Conservation (phyloP, 169 alveolate genomes). For the Sarcocystis neurona region DNA sequence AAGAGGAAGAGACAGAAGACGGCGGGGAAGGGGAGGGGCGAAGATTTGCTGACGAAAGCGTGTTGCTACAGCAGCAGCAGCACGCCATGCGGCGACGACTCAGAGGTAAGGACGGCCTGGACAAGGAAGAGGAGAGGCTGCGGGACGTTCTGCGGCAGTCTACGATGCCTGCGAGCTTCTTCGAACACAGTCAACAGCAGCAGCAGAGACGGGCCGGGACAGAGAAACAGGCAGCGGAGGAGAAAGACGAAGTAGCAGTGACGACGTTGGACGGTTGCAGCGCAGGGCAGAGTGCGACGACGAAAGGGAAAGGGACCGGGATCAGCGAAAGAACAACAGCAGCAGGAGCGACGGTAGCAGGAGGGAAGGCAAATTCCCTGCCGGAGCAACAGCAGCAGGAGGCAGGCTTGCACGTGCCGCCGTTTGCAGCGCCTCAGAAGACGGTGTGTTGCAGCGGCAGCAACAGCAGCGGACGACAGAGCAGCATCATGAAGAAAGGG, state of each 20-base stretch:
- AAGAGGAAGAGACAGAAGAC: not conserved
- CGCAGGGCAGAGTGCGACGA: not conserved
- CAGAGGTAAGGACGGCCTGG: not conserved
- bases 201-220: conserved; percentile 15
- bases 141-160: not conserved
- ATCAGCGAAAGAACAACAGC: conserved; percentile 4
- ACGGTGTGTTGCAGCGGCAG: conserved; percentile 36
- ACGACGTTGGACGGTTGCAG: too few species aligned
- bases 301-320: not conserved
- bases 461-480: too few species aligned
- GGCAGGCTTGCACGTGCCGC: not conserved
- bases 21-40: not conserved
- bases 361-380: conserved; percentile 29
- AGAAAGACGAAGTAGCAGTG: not conserved
- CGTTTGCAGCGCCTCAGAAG: conserved; percentile 33
- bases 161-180: not conserved
- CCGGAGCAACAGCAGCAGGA: conserved; percentile 33
- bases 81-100: not conserved
- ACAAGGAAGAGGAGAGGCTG: not conserved
- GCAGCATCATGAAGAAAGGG: too few species aligned
- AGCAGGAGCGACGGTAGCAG: conserved; percentile 23
- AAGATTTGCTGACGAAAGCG: not conserved
- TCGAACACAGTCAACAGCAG: not conserved
- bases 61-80: not conserved
- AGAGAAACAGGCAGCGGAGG: conserved; percentile 20